These are phyloP conservation scores for Talaromyces nanjingensis DNA, from an alignment of 495 filamentous ascomycete genomes.

Conservation along the genomic window DNA sequence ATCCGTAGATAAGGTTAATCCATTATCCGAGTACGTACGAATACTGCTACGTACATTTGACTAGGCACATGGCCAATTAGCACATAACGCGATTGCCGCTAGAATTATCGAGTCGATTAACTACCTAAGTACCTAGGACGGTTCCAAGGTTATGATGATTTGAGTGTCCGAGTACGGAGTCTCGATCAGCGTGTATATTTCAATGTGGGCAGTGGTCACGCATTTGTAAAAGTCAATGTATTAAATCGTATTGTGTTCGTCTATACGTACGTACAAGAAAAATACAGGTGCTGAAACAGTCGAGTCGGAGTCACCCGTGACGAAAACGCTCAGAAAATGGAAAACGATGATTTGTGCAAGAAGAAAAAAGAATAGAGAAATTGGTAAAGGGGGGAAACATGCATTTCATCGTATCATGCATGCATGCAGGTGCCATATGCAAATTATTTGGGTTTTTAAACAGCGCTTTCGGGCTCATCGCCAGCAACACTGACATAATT, in stretches of 20 bases:
- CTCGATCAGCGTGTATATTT: neutral
- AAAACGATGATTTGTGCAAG: neutral
- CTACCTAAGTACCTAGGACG: too few relatives aligned
- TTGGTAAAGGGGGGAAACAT: neutral
- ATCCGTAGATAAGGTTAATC: too few relatives aligned
- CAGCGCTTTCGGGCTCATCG: conserved; percentile 28
- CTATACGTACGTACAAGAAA: neutral
- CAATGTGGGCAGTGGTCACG: neutral
- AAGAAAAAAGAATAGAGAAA: neutral
- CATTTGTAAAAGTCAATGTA: neutral
- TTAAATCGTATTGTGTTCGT: neutral
- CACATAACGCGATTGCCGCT: neutral
- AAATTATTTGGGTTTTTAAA: neutral
- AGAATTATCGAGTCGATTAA: too few relatives aligned
- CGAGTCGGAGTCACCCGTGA: neutral
- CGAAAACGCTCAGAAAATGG: neutral
- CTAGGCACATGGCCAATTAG: neutral
- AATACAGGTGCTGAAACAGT: neutral
- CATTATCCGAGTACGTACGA: neutral
- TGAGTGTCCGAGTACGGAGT: neutral
- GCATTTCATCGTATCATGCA: neutral
- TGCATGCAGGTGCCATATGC: neutral
- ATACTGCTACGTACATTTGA: neutral
- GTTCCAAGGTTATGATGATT: too few relatives aligned
- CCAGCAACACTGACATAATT: conserved; percentile 34